Evolutionary conservation across 2,329 filamentous ascomycete species (phyloP).

Genomic region (Penicillium aurantiogriseum): DNA sequence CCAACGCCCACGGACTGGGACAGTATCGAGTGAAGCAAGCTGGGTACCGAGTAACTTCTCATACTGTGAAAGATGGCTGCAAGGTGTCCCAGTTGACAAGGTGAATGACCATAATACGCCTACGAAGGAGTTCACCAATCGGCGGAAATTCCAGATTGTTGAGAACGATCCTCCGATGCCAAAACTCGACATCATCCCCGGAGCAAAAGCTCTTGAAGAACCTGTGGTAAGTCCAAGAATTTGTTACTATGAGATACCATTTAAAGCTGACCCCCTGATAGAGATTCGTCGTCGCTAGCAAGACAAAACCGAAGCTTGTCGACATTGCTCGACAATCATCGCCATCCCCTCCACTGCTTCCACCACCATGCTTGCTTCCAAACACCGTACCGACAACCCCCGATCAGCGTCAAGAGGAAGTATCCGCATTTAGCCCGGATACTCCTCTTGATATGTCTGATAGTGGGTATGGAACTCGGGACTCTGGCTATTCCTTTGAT

Average conservation of each 20-base stretch:
- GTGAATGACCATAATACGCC: slow-evolving; percentile 24
- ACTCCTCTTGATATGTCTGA: slow-evolving; percentile 39
- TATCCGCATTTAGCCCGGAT: slow-evolving; percentile 42
- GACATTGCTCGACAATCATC: slow-evolving; percentile 40
- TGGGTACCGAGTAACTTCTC: slow-evolving; percentile 39
- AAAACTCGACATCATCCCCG: slow-evolving; percentile 20
- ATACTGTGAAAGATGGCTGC: slow-evolving; percentile 40
- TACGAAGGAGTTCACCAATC: slow-evolving; percentile 31
- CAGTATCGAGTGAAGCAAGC: slow-evolving; percentile 39
- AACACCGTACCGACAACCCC: slow-evolving; percentile 36
- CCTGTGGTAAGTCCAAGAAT: slow-evolving; percentile 24
- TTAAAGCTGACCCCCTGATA: slow-evolving; percentile 14
- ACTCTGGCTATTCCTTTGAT: slow-evolving; percentile 28
- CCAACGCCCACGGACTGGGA: slow-evolving; percentile 34
- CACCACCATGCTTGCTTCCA: slow-evolving; percentile 21
- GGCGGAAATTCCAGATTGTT: slow-evolving; percentile 40
- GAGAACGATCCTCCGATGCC: slow-evolving; percentile 34
- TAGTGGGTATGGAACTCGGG: slow-evolving; percentile 35
- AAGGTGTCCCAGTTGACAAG: slow-evolving; percentile 36
- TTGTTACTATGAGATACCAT: neutral
- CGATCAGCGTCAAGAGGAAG: slow-evolving; percentile 35
- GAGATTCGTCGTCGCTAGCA: slow-evolving; percentile 38
- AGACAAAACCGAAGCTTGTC: slow-evolving; percentile 38
- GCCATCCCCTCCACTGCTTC: slow-evolving; percentile 24
- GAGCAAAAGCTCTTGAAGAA: slow-evolving; percentile 21